phyloP scores from a whole-genome alignment of 352 stramenopile genomes.

The Globisporangium polare region DNA sequence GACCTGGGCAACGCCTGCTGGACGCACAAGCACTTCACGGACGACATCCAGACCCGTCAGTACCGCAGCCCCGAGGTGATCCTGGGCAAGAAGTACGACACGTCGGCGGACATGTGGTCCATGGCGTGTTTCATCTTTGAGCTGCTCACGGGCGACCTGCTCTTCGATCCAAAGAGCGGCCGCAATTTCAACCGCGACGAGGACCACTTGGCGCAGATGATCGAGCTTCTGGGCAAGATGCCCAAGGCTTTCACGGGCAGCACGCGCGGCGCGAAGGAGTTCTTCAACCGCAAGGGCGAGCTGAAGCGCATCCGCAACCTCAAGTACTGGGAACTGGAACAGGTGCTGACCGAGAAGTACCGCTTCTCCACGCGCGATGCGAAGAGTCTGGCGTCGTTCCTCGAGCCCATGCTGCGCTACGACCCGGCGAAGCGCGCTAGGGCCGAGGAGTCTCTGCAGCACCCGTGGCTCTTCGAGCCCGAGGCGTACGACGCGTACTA shows the following conservation, averaged over 20 bases:
- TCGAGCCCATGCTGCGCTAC: conserved; percentile 93
- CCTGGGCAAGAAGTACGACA: conserved; percentile 96
- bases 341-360: conserved; percentile 97
- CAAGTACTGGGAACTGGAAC: conserved; percentile 96
- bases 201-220: conserved; percentile 99
- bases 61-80: conserved; percentile 99
- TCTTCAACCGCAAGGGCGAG: conserved; percentile 97
- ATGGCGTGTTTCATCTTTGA: conserved; percentile 99
- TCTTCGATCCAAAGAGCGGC: conserved; percentile 97
- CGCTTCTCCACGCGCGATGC: conserved; percentile 88
- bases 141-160: conserved; percentile 97
- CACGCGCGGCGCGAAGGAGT: conserved; percentile 89
- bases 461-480: conserved; percentile 88
- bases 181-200: conserved; percentile 86
- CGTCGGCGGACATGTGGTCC: conserved; percentile 98
- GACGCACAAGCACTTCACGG: conserved; percentile 98
- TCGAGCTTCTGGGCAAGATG: conserved; percentile 97
- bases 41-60: conserved; percentile 99
- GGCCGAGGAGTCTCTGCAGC: conserved; percentile 91
- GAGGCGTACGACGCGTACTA: conserved; percentile 11
- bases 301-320: conserved; percentile 98
- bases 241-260: conserved; percentile 88
- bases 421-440: conserved; percentile 86
- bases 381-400: conserved; percentile 89
- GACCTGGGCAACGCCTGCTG: conserved; percentile 99